Evolutionary conservation across 2,329 filamentous ascomycete species (phyloP), one percentile per base, ranked within the genome.

Genomic region (Ploettnerulaceae sp.): DNA sequence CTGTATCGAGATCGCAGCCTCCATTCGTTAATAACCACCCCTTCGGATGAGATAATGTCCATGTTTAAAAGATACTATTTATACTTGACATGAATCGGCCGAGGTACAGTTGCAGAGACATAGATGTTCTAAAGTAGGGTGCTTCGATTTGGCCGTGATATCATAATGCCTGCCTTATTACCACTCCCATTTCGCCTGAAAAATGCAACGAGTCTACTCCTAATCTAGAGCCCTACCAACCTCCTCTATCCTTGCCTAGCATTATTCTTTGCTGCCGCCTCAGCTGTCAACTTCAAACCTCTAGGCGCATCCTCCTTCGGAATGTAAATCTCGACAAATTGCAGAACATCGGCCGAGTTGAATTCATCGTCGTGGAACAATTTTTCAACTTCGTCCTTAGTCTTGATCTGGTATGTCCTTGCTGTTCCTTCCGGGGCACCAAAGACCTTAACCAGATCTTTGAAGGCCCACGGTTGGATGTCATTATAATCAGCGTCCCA

Each of bases 301-400:
- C 74, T 71, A 0, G 88, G 88, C 9, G 87, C 86, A 67, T 94
- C 88, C 50, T 89, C 76, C 67, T 78, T 84, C 7, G 81, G 82
- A 79, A 94, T 88, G 60, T 87, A 83, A 39, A 94, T 61, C 71
- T 94, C 89, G 32, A 94, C 87, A 62, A 94, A 81, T 65, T 89
- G 73, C 55, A 83, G 61, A 36, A 68, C 67, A 29, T 70, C 65
- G 7, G 71, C 71, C 6, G 75, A 71, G 32, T 74, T 76, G 64
- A 93, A 90, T 28, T 77, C 70, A 38, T 76, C 61, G 52, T 90
- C 72, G 1, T 67, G 69, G 49, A 93, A 77, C 18, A 93, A 68
- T 31, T 72, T 65, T 51, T 84, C 76, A 25, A 90, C 67, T 61
- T 89, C 79, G 21, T 77, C 71, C 68, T 82, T 82, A 15, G 81